Conservation (phyloP, 202 grass and related monocot genomes). For the Panicum hallii region DNA sequence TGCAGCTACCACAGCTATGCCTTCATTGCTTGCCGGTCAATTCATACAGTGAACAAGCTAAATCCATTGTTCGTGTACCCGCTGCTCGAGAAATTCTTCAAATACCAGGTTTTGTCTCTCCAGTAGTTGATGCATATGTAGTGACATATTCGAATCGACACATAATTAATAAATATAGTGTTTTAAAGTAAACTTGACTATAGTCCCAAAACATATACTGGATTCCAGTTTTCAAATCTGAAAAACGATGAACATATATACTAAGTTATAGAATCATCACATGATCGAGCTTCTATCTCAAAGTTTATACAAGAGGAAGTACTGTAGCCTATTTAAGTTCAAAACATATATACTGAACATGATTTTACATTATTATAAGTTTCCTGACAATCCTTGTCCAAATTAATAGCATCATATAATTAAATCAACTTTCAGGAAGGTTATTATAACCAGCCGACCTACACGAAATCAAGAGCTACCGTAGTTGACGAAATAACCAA, state of each 20-base stretch:
- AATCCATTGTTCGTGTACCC: constrained; percentile 72
- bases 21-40: constrained; percentile 62
- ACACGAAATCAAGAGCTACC: constrained; percentile 56
- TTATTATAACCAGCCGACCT: constrained; percentile 85
- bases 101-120: constrained; percentile 65
- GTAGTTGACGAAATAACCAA: constrained; percentile 55
- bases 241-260: background rate
- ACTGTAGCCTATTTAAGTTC: background rate
- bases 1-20: constrained; percentile 90
- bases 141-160: background rate
- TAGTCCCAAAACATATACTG: background rate
- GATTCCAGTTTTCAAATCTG: background rate
- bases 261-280: background rate
- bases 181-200: background rate
- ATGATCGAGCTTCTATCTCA: background rate
- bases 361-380: background rate
- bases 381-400: background rate
- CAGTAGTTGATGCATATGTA: background rate
- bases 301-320: background rate
- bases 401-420: background rate
- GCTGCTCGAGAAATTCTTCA: constrained; percentile 86
- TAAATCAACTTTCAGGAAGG: constrained; percentile 62
- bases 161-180: background rate
- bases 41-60: constrained; percentile 71
- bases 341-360: background rate